Base-by-base conservation (phyloP, 1,139 yeast genomes). In the Kodamaea ohmeri region DNA sequence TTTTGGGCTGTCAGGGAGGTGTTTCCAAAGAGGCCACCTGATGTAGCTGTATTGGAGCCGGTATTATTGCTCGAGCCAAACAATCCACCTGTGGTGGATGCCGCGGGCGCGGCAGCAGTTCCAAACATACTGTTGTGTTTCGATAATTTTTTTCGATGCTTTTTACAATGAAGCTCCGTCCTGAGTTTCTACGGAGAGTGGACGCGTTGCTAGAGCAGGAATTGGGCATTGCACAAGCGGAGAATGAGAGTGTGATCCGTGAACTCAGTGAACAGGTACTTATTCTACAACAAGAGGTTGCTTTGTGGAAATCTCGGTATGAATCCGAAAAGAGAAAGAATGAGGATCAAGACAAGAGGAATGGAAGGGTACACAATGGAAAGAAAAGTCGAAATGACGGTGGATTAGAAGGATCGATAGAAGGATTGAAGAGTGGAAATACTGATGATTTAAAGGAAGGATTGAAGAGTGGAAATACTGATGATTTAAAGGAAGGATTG, bases 71-170 rank as follows among this genome's bases (percentile, higher is more conserved):
- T 38, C 29, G 36, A 13, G 36, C 44, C 39, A 38, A 40, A 37
- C 29, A 37, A 35, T 8, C 44, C 39, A 12, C 37, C 36, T 18
- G 11, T 25, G 16, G 13, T 13, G 19, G 41, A 42, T 31, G 42
- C 44, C 34, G 32, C 42, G 25, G 25, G 39, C 4, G 51, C 53
- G 35, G 45, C 21, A 34, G 30, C 19, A 20, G 26, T 25, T 16
- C 42, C 42, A 39, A 39, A 39, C 42, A 39, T 38, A 34, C 25
- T 29, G 24, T 24, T 33, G 37, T 33, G 36, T 21, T 32, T 27
- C 9, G 25, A n/a, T 8, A 20, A 25, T 29, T 39, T 35, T 32
- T 35, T 24, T 32, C 27, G 24, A 15, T 29, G 28, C 16, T 25
- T 25, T 25, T 25, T 25, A 24, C n/a, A 13, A 28, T 32, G 34